These are phyloP conservation scores for Botrytis sinoallii DNA, from an alignment of 2,329 filamentous ascomycete genomes.

Conservation along the genomic window DNA sequence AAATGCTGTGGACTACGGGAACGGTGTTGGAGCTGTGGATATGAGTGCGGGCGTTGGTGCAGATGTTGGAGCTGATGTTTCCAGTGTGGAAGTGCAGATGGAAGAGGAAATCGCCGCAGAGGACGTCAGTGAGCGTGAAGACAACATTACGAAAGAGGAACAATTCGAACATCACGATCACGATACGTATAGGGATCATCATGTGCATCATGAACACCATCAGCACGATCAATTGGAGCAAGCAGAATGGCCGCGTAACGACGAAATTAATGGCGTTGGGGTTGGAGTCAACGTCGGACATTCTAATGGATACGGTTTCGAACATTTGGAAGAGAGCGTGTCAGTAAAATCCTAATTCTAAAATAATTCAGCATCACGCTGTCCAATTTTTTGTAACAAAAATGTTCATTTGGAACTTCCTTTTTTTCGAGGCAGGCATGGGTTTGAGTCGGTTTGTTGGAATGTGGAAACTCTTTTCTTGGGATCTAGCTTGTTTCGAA, in stretches of 20 bases:
- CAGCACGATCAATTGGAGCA: not conserved
- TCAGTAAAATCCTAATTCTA: conserved; percentile 13
- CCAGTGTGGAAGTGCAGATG: not conserved
- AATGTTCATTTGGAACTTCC: not conserved
- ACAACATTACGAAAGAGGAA: not conserved
- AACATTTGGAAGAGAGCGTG: conserved; percentile 16
- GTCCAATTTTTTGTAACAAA: conserved; percentile 6
- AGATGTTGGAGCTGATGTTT: not conserved
- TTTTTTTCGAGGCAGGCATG: not conserved
- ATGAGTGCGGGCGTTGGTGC: not conserved
- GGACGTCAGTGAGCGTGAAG: not conserved
- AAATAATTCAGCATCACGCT: not conserved
- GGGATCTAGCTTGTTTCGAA: not conserved
- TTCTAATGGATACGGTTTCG: conserved; percentile 4
- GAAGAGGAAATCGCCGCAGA: not conserved
- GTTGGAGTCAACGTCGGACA: not conserved
- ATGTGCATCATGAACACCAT: not conserved
- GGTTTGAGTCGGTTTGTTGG: not conserved
- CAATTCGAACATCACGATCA: not conserved
- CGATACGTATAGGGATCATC: not conserved
- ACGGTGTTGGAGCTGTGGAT: not conserved
- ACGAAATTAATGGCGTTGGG: not conserved
- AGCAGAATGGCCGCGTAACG: not conserved
- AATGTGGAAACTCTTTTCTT: conserved; percentile 7
- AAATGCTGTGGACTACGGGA: not conserved